A percentile compares a stretch with the other conserved stretches of the same genome.
Evolutionary conservation across 768 basidiomycete species (phyloP).

Genomic region (Agaricus subrufescens): DNA sequence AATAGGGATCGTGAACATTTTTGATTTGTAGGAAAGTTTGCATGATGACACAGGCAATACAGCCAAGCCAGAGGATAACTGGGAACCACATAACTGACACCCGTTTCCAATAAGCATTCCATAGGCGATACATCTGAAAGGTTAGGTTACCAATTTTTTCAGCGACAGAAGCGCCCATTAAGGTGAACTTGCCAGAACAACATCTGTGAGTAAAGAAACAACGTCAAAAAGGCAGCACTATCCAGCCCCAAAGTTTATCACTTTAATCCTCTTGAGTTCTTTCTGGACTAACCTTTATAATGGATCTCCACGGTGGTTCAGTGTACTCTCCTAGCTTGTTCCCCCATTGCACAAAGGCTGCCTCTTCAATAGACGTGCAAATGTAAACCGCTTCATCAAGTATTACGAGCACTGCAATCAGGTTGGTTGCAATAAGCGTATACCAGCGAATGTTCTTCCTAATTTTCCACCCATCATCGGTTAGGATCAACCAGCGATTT

Average conservation of each 20-base stretch:
- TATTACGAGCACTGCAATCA: neutral
- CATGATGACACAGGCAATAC: conserved; percentile 1
- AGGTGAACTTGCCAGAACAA: neutral
- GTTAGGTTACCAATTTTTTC: neutral
- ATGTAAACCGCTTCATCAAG: neutral
- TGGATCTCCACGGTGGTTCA: too few relatives aligned
- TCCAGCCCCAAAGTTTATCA: neutral
- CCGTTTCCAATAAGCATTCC: conserved; percentile 4
- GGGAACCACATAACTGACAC: conserved; percentile 2
- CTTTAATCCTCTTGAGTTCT: neutral
- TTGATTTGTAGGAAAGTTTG: conserved; percentile 4
- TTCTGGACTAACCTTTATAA: too few relatives aligned
- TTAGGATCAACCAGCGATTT: conserved; percentile 1
- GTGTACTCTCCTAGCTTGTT: too few relatives aligned
- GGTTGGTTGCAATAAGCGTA: neutral
- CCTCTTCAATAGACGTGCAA: neutral
- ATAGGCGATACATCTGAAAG: too few relatives aligned
- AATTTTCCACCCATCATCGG: conserved; percentile 5
- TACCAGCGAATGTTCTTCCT: conserved; percentile 1
- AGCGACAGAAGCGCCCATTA: neutral
- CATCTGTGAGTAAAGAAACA: neutral
- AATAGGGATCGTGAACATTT: neutral
- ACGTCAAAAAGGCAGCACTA: neutral
- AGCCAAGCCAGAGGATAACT: conserved; percentile 6
- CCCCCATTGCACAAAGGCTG: neutral